phyloP scores from a whole-genome alignment of 371 early-diverging fungal species.

The Batkoa obscura region DNA sequence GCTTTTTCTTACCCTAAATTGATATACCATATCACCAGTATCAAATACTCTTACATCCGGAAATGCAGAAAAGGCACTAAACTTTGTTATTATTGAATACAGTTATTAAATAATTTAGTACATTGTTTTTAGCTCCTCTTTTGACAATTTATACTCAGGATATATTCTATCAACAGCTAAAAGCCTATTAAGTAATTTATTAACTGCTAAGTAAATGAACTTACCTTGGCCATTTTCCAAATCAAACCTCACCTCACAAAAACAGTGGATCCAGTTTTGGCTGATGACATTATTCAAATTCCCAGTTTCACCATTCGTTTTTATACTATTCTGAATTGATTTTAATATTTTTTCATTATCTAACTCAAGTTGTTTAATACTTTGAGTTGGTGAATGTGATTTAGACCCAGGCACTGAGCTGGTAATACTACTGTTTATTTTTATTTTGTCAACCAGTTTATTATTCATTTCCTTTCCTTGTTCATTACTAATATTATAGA shows the following conservation, averaged over 20 bases:
- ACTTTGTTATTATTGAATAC: not conserved
- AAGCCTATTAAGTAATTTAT: not conserved
- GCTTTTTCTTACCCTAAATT: conserved; percentile 57
- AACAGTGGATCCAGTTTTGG: conserved; percentile 10
- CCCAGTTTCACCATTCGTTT: too few species aligned
- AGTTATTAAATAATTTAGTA: conserved; percentile 11
- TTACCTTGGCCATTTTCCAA: conserved; percentile 77
- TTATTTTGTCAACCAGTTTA: too few species aligned
- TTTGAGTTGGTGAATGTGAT: too few species aligned
- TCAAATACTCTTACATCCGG: conserved; percentile 87
- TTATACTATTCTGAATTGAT: too few species aligned
- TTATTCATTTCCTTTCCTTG: too few species aligned
- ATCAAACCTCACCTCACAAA: conserved; percentile 87
- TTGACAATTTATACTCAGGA: conserved; percentile 57
- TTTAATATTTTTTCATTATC: too few species aligned
- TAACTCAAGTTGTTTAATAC: too few species aligned
- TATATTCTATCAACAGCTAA: conserved; percentile 64
- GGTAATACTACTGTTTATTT: too few species aligned
- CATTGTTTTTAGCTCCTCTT: conserved; percentile 63
- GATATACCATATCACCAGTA: conserved; percentile 78
- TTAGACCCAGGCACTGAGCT: too few species aligned
- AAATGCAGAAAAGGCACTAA: conserved; percentile 80
- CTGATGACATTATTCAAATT: too few species aligned
- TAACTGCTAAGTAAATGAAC: conserved; percentile 1
- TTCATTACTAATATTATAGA: too few species aligned